phyloP scores from a whole-genome alignment of 768 basidiomycete species.

The Russula virescens region DNA sequence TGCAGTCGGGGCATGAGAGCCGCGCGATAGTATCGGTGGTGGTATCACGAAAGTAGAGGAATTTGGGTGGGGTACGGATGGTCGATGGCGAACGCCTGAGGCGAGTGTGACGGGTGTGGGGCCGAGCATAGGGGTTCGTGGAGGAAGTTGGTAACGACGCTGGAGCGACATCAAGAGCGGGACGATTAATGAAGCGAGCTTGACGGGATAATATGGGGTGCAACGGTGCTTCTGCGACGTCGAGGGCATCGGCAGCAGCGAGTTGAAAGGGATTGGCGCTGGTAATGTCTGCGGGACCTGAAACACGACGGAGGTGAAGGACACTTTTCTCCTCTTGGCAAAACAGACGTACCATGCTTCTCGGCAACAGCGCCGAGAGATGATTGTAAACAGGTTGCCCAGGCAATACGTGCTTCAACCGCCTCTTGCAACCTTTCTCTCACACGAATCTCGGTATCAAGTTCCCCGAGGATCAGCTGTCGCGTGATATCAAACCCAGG shows the following conservation, averaged over 20 bases:
- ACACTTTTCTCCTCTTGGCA: not conserved
- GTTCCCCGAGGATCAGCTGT: slow-evolving; percentile 35
- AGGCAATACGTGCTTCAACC: slow-evolving; percentile 41
- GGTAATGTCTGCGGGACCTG: not conserved
- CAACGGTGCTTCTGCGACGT: slow-evolving; percentile 37
- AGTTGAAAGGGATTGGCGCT: slow-evolving; percentile 31
- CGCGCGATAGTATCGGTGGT: slow-evolving; percentile 33
- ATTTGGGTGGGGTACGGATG: slow-evolving; percentile 23
- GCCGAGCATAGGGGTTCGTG: slow-evolving; percentile 26
- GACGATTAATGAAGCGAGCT: slow-evolving; percentile 17
- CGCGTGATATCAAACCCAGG: slow-evolving; percentile 6
- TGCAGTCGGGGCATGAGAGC: slow-evolving; percentile 41
- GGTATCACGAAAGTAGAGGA: slow-evolving; percentile 37
- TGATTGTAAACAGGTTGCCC: slow-evolving; percentile 40
- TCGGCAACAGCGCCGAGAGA: slow-evolving; percentile 27
- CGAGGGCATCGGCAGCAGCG: slow-evolving; percentile 40
- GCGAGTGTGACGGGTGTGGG: slow-evolving; percentile 29
- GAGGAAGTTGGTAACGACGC: slow-evolving; percentile 22
- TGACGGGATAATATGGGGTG: slow-evolving; percentile 36
- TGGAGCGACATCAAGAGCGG: slow-evolving; percentile 26
- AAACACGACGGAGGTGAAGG: not conserved
- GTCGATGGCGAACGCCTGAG: slow-evolving; percentile 25
- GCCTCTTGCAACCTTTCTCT: slow-evolving; percentile 39
- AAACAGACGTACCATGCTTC: slow-evolving; percentile 1
- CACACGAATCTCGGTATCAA: slow-evolving; percentile 41